Conservation (phyloP, 306 rosid species). For the Prinsepia uniflora region DNA sequence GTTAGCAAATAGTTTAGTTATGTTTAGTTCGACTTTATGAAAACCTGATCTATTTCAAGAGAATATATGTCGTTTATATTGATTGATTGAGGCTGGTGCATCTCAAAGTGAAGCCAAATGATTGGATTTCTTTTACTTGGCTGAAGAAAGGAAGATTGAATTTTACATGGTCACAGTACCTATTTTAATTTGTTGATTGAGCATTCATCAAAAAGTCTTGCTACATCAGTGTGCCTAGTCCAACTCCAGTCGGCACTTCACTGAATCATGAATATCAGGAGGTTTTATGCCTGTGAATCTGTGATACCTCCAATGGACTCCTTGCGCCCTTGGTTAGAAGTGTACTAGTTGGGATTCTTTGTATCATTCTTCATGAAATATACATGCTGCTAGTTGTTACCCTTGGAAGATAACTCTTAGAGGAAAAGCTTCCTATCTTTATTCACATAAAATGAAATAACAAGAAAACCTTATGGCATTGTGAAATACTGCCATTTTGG, state of each 20-base stretch:
- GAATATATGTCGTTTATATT: neutral
- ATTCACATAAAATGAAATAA: neutral
- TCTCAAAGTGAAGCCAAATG: neutral
- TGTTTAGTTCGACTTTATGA: neutral
- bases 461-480: neutral
- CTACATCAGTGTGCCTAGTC: neutral
- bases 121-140: neutral
- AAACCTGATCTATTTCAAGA: neutral
- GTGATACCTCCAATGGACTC: neutral
- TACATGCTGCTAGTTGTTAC: neutral
- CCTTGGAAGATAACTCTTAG: neutral
- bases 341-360: neutral
- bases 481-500: neutral
- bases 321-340: too few species aligned
- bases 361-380: neutral
- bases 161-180: neutral
- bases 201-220: neutral
- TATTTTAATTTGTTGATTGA: neutral
- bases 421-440: neutral
- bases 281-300: conserved; percentile 7
- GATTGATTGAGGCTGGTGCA: conserved; percentile 1
- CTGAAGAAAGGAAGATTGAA: neutral
- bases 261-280: neutral
- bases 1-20: neutral
- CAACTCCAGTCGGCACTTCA: conserved; percentile 1